Conservation (phyloP, 163 green algal genomes). For the Dunaliella salina region DNA sequence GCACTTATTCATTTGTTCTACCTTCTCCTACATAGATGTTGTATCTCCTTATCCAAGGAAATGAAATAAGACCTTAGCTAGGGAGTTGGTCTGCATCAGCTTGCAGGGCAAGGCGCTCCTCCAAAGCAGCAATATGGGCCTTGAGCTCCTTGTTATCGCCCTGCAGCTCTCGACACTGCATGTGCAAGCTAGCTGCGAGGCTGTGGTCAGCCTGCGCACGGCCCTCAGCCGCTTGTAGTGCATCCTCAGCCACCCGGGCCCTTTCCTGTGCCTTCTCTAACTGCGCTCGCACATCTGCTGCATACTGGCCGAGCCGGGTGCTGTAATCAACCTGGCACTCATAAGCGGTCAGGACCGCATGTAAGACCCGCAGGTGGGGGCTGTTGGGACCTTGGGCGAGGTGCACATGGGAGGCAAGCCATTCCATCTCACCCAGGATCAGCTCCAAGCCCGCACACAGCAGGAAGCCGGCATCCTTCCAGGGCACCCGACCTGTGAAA, state of each 20-base stretch:
- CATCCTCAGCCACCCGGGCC: background rate
- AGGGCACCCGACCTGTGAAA: background rate
- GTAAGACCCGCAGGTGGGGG: background rate
- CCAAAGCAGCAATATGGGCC: background rate
- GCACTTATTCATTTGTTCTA: too few relatives aligned
- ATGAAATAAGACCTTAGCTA: too few relatives aligned
- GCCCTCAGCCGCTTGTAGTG: background rate
- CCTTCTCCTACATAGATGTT: too few relatives aligned
- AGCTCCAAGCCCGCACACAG: background rate
- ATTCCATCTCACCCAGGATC: background rate
- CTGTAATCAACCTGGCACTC: slow-evolving; percentile 2
- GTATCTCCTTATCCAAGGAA: too few relatives aligned
- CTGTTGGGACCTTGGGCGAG: background rate
- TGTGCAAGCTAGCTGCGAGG: background rate
- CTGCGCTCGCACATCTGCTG: background rate
- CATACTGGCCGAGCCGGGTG: background rate
- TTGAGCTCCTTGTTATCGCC: background rate
- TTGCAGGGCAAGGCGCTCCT: too few relatives aligned
- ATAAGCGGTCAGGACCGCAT: background rate
- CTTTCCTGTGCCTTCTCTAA: background rate
- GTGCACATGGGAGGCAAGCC: background rate
- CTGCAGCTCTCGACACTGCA: background rate
- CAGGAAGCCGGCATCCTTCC: background rate
- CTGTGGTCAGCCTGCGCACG: background rate
- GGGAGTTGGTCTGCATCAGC: too few relatives aligned